A percentile compares a stretch with the other conserved stretches of the same genome.
Evolutionary conservation across 192 early-diverging fungal species (phyloP).

Genomic region (Coemansia sp.): DNA sequence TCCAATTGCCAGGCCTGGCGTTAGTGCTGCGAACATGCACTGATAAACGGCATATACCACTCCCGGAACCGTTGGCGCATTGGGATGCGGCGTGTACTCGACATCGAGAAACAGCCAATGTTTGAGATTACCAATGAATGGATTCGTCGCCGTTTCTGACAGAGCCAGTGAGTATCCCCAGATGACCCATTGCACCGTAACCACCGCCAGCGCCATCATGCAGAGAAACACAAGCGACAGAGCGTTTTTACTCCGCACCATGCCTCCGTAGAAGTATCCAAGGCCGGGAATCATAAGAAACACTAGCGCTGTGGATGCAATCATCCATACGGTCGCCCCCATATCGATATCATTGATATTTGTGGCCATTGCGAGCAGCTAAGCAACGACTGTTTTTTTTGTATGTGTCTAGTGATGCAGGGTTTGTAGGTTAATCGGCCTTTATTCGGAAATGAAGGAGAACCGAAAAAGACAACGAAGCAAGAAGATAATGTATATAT

Average conservation of each 20-base stretch:
- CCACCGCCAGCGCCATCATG: constrained; percentile 68
- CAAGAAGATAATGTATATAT: constrained; percentile 3
- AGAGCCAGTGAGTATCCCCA: constrained; percentile 73
- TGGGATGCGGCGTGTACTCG: constrained; percentile 55
- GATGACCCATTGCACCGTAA: constrained; percentile 73
- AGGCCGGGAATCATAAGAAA: constrained; percentile 76
- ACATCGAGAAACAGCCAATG: constrained; percentile 64
- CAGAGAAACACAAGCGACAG: constrained; percentile 75
- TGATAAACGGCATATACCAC: constrained; percentile 71
- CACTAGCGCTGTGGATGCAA: constrained; percentile 66
- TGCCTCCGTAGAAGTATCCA: constrained; percentile 76
- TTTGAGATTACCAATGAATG: constrained; percentile 70
- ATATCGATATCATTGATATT: constrained; percentile 47
- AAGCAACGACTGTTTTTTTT: background rate
- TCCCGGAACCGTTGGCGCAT: constrained; percentile 62
- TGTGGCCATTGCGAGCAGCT: constrained; percentile 4
- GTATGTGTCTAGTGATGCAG: background rate
- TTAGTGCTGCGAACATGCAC: constrained; percentile 77
- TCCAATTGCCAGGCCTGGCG: constrained; percentile 69
- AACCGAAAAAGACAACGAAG: background rate
- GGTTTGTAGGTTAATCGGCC: background rate
- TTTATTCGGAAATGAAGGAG: background rate
- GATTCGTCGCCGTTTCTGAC: constrained; percentile 61
- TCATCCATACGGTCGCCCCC: constrained; percentile 75
- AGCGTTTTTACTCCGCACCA: constrained; percentile 75